Base-by-base conservation (phyloP, 345 rosid species). In the Murraya paniculata region DNA sequence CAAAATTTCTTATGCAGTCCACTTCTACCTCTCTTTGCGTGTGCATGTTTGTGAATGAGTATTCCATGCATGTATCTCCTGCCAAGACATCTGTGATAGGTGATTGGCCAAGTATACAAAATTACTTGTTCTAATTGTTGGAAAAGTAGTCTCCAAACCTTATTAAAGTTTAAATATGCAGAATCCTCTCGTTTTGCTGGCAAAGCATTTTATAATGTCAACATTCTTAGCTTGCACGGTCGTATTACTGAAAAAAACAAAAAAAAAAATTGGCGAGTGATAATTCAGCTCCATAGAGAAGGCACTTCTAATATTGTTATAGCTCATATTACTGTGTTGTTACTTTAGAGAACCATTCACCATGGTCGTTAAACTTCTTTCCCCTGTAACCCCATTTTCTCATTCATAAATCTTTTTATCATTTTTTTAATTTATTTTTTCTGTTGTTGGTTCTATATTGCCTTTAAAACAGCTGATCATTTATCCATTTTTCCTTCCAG, bases 401-500 rank as follows among this genome's bases (percentile, higher is more conserved):
- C 13, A 2, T 21, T 38, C 3, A 4, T 21, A 45, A 71, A 27
- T 14, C 24, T 30, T 25, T 68, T 41, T 41, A 33, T 10, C 48
- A 9, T 10, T 10, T 10, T 10, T 45, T 45, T 45, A 0, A 45
- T 45, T 45, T 45, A 45, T 45, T 45, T 45, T 56, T 56, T 61
- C 41, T 59, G 11, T 25, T 48, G 67, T 68, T 60, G 24, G 61
- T 38, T 41, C 30, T 14, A 38, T 36, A 39, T 71, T 57, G 69
- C 36, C 28, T 57, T 62, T 33, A 58, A 53, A 77, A 73, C 58
- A 16, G 50, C 33, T 36, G 39, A 75, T 21, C 4, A 24, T 76
- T 59, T 9, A 60, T 72, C 31, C 55, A 25, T 11, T 64, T 81
- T 45, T 50, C 58, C 56, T 81, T 79, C 74, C 31, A 81, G 99